phyloP scores from a whole-genome alignment of 768 basidiomycete species.

The Lanmaoa pseudosensibilis region DNA sequence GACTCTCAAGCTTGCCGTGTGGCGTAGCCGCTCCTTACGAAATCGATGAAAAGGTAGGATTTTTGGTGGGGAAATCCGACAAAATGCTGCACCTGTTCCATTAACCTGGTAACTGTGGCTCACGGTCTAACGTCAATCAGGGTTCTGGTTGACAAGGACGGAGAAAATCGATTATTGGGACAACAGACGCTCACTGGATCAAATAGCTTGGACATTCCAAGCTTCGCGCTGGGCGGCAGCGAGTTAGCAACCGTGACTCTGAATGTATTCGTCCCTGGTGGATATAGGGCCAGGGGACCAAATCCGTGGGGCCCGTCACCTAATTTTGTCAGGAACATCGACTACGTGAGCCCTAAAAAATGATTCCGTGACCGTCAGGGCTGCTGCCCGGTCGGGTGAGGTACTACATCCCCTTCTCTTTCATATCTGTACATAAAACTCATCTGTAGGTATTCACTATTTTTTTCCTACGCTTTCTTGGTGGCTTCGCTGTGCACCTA shows the following conservation, averaged over 20 bases:
- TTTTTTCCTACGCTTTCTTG: constrained; percentile 1
- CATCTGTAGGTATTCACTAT: constrained; percentile 4
- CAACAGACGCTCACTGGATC: background rate
- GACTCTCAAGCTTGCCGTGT: constrained; percentile 18
- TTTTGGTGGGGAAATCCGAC: constrained; percentile 7
- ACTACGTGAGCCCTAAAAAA: constrained; percentile 21
- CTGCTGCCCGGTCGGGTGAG: constrained; percentile 6
- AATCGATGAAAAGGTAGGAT: background rate
- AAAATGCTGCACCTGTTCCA: constrained; percentile 16
- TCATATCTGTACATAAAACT: constrained; percentile 23
- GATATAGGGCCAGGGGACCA: background rate
- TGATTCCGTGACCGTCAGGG: constrained; percentile 24
- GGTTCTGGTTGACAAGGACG: background rate
- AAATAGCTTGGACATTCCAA: background rate
- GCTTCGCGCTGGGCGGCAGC: background rate
- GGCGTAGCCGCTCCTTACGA: constrained; percentile 17
- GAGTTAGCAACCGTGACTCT: background rate
- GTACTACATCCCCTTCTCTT: constrained; percentile 2
- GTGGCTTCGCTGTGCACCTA: constrained; percentile 36
- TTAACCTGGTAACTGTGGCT: background rate
- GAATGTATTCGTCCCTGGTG: background rate
- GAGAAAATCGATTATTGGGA: background rate
- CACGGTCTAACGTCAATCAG: constrained; percentile 22
- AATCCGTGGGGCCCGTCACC: constrained; percentile 8
- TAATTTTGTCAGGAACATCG: constrained; percentile 25